Evolutionary conservation across 495 filamentous ascomycete genomes (phyloP), one percentile per base, ranked within the genome.

Genomic region (Xylaria acuta): DNA sequence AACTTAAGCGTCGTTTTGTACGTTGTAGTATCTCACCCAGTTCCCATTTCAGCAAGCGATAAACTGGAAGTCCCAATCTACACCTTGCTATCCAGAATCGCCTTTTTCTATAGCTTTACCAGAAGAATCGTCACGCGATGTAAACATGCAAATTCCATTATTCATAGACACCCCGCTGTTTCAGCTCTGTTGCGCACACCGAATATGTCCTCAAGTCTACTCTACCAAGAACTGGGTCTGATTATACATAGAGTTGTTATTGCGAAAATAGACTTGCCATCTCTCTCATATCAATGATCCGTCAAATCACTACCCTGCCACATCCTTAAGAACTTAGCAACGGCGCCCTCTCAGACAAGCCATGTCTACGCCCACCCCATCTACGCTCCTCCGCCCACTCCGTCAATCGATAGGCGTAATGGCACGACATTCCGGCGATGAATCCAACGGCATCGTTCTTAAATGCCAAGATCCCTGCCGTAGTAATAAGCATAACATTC

Each of bases 361-460:
- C 69, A 62, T 40, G 64, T 76, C 41, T 12, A 41, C 16, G 32
- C 16, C 4, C 67, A 56, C 74, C 76, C 64, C 75, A 74, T 60
- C 74, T 77, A 69, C 78, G 76, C 74, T 85, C 81, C 74, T 85
- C 81, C 16, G 80, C 53, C 73, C 78, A 83, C 22, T 82, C 76
- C 38, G 83, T 80, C 64, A 77, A 56, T 75, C 79, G 75, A 47
- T 86, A 87, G 5, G 82, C 77, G 83, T 86, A 90, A 79, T 93
- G 86, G 77, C 91, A 93, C 14, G 92, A 71, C 85, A 96, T 87
- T 0, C 95, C 95, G 0, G 91, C 93, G 27, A 91, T 69, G 76
- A 98, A 97, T 0, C 95, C 95, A 22, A 97, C 86, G 20, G 90
- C 94, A 80, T 95, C 94, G 78, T 97, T 97, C 80, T 87, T 91